Percentiles rank a stretch among this genome's conserved stretches.
Evolutionary conservation across 345 rosid species (phyloP).

Genomic region (Balakata baccata): DNA sequence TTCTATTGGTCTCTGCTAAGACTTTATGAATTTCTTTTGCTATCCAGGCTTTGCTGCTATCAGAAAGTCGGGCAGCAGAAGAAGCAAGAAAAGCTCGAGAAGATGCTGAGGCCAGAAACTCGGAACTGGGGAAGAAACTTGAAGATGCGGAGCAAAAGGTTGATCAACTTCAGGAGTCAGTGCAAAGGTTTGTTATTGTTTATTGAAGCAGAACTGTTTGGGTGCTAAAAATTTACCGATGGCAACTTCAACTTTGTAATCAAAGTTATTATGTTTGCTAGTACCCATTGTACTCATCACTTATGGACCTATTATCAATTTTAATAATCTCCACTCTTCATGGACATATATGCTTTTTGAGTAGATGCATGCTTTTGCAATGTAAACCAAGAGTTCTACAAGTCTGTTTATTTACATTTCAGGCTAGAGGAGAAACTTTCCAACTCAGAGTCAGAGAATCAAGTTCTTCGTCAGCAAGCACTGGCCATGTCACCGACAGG

Average conservation of each 20-base stretch:
- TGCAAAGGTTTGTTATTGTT: conserved; percentile 74
- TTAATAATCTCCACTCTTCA: neutral
- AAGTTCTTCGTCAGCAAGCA: conserved; percentile 98
- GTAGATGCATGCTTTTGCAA: conserved; percentile 17
- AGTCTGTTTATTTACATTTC: conserved; percentile 12
- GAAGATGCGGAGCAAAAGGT: conserved; percentile 68
- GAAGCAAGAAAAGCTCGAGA: conserved; percentile 54
- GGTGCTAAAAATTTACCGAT: neutral
- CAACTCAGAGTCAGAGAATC: conserved; percentile 95
- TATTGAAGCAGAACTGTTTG: neutral
- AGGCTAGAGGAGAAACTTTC: conserved; percentile 95
- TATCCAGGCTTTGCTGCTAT: conserved; percentile 58
- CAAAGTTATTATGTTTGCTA: neutral
- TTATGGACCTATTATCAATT: neutral
- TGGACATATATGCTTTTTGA: neutral
- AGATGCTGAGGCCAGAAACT: conserved; percentile 62
- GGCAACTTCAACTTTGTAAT: neutral
- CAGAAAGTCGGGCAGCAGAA: conserved; percentile 65
- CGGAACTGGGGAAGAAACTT: conserved; percentile 70
- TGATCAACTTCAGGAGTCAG: conserved; percentile 92
- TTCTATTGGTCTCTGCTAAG: conserved; percentile 4
- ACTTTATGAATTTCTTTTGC: conserved; percentile 17
- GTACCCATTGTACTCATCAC: neutral
- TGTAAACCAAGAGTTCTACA: conserved; percentile 6
- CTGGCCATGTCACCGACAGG: conserved; percentile 91